Evolutionary conservation across 169 alveolate genomes (phyloP).

Genomic region (Plasmodium adleri): DNA sequence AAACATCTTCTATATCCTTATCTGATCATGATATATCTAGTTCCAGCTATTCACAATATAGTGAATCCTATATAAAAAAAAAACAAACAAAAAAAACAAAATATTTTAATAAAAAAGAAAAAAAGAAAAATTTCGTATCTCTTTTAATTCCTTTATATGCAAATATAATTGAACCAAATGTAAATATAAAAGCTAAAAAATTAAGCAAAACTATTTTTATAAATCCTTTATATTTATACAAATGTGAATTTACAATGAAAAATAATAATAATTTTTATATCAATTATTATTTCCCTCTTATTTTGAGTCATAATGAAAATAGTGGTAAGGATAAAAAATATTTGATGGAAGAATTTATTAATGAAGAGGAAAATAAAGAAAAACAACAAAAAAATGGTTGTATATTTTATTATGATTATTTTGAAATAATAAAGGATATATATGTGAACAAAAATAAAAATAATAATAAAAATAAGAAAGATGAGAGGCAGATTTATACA

Average conservation of each 20-base stretch:
- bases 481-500: not conserved
- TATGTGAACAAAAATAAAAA: not conserved
- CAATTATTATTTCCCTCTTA: conserved; percentile 5
- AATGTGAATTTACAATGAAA: conserved; percentile 57
- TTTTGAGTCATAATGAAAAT: conserved; percentile 15
- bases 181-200: conserved; percentile 37
- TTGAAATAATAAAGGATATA: conserved; percentile 25
- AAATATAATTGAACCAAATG: conserved; percentile 59
- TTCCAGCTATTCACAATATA: conserved; percentile 60
- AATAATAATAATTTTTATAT: conserved; percentile 44
- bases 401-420: conserved; percentile 50
- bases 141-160: conserved; percentile 49
- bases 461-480: conserved; percentile 1
- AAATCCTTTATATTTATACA: conserved; percentile 44
- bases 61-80: conserved; percentile 45
- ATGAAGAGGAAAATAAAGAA: conserved; percentile 3
- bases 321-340: not conserved
- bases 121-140: conserved; percentile 24
- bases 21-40: not conserved
- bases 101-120: conserved; percentile 47
- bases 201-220: conserved; percentile 22
- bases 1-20: not conserved
- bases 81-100: conserved; percentile 39
- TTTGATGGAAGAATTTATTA: not conserved
- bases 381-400: not conserved